A percentile compares a stretch with the other conserved stretches of the same genome.
These are phyloP conservation scores for Musa acuminata DNA, from an alignment of 176 grass and related monocot genomes.

Conservation along the genomic window DNA sequence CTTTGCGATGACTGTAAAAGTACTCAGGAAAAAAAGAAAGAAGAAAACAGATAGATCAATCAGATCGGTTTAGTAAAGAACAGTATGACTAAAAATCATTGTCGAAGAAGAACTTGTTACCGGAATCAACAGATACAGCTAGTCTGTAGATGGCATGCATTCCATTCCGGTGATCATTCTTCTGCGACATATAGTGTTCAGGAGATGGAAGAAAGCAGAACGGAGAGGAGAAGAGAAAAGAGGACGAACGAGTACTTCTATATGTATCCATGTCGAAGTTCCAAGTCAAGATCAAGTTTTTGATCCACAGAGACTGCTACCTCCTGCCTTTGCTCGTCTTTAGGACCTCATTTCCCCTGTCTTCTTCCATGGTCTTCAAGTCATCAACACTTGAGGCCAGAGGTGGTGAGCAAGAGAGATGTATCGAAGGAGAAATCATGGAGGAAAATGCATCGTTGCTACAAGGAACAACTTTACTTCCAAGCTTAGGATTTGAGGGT, in stretches of 20 bases:
- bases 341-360: background rate
- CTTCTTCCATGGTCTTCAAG: background rate
- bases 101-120: no score
- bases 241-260: background rate
- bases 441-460: background rate
- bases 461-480: background rate
- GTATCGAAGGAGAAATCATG: background rate
- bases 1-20: no score
- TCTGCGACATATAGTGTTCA: no score
- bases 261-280: conserved; percentile 34
- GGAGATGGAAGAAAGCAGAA: no score
- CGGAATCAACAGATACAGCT: no score
- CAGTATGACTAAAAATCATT: no score
- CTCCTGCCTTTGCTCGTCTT: conserved; percentile 6
- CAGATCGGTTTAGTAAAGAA: no score
- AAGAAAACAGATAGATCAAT: no score
- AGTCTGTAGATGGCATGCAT: no score
- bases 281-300: conserved; percentile 30
- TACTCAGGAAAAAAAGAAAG: no score
- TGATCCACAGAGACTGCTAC: background rate
- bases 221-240: no score
- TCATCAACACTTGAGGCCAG: background rate
- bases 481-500: background rate
- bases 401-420: background rate
- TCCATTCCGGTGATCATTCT: no score